Percentiles rank a stretch among this genome's conserved stretches.
Conservation (phyloP, 495 filamentous ascomycete species). For the Oidiodendron maius region DNA sequence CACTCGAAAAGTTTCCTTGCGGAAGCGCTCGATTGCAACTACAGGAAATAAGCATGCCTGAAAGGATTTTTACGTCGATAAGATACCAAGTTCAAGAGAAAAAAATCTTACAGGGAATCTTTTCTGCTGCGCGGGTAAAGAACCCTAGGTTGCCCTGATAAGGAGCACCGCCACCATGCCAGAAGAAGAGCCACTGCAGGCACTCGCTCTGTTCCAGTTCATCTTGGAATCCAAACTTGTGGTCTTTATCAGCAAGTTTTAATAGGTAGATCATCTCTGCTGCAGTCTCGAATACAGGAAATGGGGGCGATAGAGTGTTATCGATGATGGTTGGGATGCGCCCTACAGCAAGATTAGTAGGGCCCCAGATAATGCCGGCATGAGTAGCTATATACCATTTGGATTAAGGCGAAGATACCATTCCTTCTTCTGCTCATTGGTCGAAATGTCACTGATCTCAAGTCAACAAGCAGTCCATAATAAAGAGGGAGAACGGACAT, state of each 20-base stretch:
- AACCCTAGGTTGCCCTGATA: constrained; percentile 35
- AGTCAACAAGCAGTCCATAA: neutral
- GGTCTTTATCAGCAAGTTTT: constrained; percentile 41
- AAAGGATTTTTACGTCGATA: constrained; percentile 5
- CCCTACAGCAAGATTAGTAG: constrained; percentile 18
- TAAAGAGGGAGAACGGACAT: constrained; percentile 26
- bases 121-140: constrained; percentile 36
- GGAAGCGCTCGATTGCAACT: constrained; percentile 48
- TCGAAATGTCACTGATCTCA: constrained; percentile 35
- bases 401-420: constrained; percentile 51
- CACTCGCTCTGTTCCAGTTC: constrained; percentile 34
- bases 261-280: constrained; percentile 47
- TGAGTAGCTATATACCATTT: constrained; percentile 24
- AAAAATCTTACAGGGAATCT: constrained; percentile 34
- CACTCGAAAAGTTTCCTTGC: constrained; percentile 46
- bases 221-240: constrained; percentile 38
- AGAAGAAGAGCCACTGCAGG: constrained; percentile 44
- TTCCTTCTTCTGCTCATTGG: constrained; percentile 53
- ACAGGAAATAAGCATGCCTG: neutral
- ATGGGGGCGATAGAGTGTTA: constrained; percentile 42
- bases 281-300: constrained; percentile 46
- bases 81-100: neutral
- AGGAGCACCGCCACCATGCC: constrained; percentile 41
- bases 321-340: constrained; percentile 48
- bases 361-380: neutral